These are phyloP conservation scores for Dioscorea dumetorum DNA, from an alignment of 106 monocot species.

Conservation along the genomic window DNA sequence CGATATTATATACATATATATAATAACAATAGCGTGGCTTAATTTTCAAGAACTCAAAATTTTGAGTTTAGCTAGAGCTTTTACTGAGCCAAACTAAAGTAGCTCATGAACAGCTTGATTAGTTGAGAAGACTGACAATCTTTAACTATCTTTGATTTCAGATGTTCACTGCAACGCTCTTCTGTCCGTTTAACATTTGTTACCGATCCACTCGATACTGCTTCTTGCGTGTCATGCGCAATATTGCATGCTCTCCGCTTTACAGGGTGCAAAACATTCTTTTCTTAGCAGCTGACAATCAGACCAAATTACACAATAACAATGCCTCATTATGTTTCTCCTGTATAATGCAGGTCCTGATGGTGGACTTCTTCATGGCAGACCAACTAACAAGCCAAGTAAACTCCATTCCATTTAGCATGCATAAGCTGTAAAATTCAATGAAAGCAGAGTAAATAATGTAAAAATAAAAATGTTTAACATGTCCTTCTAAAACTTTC, in stretches of 20 bases:
- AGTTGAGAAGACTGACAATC: no score
- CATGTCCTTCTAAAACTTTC: not conserved
- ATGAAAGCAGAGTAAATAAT: not conserved
- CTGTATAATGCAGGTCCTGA: constrained; percentile 46
- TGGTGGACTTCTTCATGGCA: constrained; percentile 99
- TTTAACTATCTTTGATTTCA: constrained; percentile 15
- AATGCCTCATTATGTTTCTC: not conserved
- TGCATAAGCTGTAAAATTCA: not conserved
- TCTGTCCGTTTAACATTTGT: constrained; percentile 79
- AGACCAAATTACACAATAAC: no score
- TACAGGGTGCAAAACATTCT: constrained; percentile 46
- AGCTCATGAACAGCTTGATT: no score
- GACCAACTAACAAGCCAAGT: constrained; percentile 97
- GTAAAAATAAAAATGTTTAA: not conserved
- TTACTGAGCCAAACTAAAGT: no score
- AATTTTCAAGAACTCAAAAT: no score
- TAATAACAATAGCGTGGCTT: not conserved
- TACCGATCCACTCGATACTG: constrained; percentile 76
- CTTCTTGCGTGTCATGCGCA: constrained; percentile 83
- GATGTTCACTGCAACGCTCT: constrained; percentile 47
- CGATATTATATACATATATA: not conserved
- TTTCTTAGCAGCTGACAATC: not conserved
- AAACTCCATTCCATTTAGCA: not conserved
- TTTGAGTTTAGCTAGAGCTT: no score
- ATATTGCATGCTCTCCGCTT: constrained; percentile 72